A percentile compares a stretch with the other conserved stretches of the same genome.
Conservation (phyloP, 306 rosid species). For the Oemleria cerasiformis region DNA sequence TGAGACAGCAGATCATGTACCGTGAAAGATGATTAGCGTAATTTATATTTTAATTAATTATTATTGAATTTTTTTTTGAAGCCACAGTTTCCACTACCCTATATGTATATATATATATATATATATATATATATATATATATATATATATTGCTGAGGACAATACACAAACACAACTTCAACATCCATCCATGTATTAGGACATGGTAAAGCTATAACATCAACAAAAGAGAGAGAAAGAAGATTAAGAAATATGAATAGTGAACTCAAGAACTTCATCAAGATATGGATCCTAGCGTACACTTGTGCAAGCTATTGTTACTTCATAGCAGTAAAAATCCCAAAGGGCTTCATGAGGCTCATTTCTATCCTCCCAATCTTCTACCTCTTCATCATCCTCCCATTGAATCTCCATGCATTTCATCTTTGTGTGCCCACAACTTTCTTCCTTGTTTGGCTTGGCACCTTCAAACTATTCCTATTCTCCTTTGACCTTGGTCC, state of each 20-base stretch:
- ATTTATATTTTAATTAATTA: too few species aligned
- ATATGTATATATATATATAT: too few species aligned
- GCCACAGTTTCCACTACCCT: too few species aligned
- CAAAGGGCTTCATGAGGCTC: conserved; percentile 24
- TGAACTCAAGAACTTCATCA: conserved; percentile 31
- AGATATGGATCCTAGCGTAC: conserved; percentile 33
- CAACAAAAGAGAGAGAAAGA: too few species aligned
- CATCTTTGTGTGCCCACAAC: conserved; percentile 36
- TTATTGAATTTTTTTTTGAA: too few species aligned
- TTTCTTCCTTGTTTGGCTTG: conserved; percentile 43
- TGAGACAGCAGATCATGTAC: too few species aligned
- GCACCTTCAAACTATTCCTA: conserved; percentile 42
- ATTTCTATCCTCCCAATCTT: conserved; percentile 34
- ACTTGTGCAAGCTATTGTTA: conserved; percentile 25
- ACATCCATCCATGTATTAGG: too few species aligned
- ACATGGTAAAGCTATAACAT: not conserved
- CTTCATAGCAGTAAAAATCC: conserved; percentile 27
- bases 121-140: too few species aligned
- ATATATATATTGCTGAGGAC: too few species aligned
- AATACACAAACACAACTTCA: too few species aligned
- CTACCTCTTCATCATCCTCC: conserved; percentile 35
- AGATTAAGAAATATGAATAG: conserved; percentile 19
- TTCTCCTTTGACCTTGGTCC: conserved; percentile 34
- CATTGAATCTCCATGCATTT: conserved; percentile 29
- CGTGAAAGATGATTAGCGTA: too few species aligned